Evolutionary conservation across 2,329 filamentous ascomycete species (phyloP), one percentile per base, ranked within the genome.

Genomic region (Alternaria sp.): DNA sequence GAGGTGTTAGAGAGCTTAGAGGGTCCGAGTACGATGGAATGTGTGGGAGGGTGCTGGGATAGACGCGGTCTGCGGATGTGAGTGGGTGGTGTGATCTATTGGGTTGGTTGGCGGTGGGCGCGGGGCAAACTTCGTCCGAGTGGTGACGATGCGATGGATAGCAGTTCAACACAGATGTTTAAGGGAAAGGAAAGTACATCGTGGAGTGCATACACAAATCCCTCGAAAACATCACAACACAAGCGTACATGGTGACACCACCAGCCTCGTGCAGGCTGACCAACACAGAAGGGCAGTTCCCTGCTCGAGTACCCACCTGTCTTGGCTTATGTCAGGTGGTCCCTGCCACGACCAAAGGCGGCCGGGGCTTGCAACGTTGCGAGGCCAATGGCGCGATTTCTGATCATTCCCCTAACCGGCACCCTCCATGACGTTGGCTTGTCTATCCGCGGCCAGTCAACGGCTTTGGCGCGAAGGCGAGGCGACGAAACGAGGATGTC

Each of bases 361-460:
- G 62, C 59, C 66, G 71, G 63, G 62, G 65, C 56, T 47, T 62
- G 5, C 25, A 32, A 23, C 61, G 61, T 57, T 63, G 45, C 26
- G 57, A 58, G 51, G 59, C 57, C 61, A 71, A 69, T 73, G 66
- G 67, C 65, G 28, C 44, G 44, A 45, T 12, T 59, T 69, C 69
- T 70, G 67, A 76, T 78, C 74, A 68, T 66, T 77, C 52, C 75
- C 73, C 30, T 32, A 65, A 66, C 57, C 17, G 71, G 73, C 58
- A 46, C 50, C 59, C 72, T 70, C 70, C 36, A 75, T 78, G 76
- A 78, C 75, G 75, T 76, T 58, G 47, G 62, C 47, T 50, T 55
- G 52, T 63, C 36, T 25, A 40, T 30, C 55, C 28, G 56, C 10
- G 61, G 57, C 63, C 61, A 60, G 49, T 61, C 47, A 36, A 57